phyloP scores from a whole-genome alignment of 176 grass and related monocot genomes.

The Phoenix roebelenii region DNA sequence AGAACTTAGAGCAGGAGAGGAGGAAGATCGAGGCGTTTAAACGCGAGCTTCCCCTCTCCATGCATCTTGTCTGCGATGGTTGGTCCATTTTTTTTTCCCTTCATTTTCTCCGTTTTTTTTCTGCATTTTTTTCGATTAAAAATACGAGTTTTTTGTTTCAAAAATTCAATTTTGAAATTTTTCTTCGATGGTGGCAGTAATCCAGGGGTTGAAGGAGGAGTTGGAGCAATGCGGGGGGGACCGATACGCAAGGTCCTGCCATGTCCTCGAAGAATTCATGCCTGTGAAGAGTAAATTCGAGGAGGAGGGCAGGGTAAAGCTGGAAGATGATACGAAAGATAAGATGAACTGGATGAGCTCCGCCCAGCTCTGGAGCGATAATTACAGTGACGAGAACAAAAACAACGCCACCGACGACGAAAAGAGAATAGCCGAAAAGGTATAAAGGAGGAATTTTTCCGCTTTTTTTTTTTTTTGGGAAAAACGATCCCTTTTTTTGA shows the following conservation, averaged over 20 bases:
- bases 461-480: constrained; percentile 3
- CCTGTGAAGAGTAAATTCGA: constrained; percentile 23
- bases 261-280: constrained; percentile 18
- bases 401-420: constrained; percentile 9
- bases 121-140: neutral
- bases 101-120: neutral
- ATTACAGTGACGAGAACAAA: constrained; percentile 20
- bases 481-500: neutral
- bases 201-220: constrained; percentile 67
- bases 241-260: neutral
- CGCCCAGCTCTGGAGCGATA: constrained; percentile 71
- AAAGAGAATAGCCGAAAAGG: constrained; percentile 26
- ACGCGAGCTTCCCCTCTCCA: constrained; percentile 77
- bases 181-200: constrained; percentile 26
- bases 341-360: constrained; percentile 94
- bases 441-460: constrained; percentile 7
- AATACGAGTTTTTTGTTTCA: neutral
- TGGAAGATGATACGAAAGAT: constrained; percentile 46
- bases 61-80: constrained; percentile 70
- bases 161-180: neutral
- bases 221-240: constrained; percentile 27
- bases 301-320: constrained; percentile 14
- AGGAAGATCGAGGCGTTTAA: constrained; percentile 83
- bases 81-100: neutral
- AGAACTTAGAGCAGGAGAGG: constrained; percentile 66